phyloP scores from a whole-genome alignment of 73 alveolate species.

The Tetrahymena borealis region DNA sequence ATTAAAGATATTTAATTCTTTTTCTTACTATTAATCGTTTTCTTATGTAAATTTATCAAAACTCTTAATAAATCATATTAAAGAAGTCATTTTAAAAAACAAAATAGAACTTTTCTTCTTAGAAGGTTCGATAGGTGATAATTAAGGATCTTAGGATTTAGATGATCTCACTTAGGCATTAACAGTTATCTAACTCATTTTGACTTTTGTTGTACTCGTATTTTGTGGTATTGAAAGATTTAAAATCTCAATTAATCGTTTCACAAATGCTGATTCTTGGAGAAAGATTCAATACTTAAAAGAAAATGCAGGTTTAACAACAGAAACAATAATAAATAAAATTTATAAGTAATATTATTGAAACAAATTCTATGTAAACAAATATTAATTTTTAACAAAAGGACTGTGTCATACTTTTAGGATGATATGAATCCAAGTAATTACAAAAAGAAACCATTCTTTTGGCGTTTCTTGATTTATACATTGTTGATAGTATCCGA shows the following conservation, averaged over 20 bases:
- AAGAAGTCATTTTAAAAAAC: not conserved
- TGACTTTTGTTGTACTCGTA: slow-evolving; percentile 4
- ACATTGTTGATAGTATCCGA: not conserved
- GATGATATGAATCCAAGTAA: not conserved
- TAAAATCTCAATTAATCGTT: slow-evolving; percentile 33
- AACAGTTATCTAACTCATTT: slow-evolving; percentile 4
- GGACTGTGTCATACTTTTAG: not conserved
- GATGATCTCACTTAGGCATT: not conserved
- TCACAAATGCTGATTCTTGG: not conserved
- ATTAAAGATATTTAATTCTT: slow-evolving; percentile 19
- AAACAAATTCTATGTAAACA: not conserved
- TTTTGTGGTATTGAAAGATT: slow-evolving; percentile 46
- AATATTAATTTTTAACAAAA: not conserved
- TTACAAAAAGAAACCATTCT: not conserved
- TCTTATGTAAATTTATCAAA: not conserved
- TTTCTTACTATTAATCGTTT: slow-evolving; percentile 16
- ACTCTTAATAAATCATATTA: not conserved
- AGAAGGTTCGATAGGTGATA: not conserved
- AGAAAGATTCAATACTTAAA: not conserved
- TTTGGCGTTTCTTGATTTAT: not conserved
- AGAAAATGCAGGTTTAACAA: slow-evolving; percentile 36
- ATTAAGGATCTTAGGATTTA: not conserved
- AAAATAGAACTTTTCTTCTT: not conserved
- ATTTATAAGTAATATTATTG: not conserved
- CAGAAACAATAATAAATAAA: not conserved